A percentile compares a stretch with the other conserved stretches of the same genome.
Conservation (phyloP, 208 protist species). For the Chromosphaera perkinsii region DNA sequence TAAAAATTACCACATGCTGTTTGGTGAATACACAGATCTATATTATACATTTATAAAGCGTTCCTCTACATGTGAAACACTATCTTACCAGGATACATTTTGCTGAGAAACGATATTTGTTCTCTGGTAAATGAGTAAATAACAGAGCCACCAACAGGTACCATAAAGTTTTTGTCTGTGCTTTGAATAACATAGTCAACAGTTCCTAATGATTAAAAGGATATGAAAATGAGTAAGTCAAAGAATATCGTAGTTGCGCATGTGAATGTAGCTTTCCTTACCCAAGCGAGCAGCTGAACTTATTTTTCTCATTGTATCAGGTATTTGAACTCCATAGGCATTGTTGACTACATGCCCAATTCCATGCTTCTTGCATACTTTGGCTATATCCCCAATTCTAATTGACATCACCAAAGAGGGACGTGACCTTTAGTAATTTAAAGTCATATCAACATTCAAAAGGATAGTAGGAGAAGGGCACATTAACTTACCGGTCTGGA, state of each 20-base stretch:
- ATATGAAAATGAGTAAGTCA: not conserved
- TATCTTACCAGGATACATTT: slow-evolving; percentile 42
- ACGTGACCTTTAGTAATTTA: too few species aligned
- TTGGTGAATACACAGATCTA: not conserved
- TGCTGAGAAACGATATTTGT: slow-evolving; percentile 45
- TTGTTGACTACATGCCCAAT: slow-evolving; percentile 95
- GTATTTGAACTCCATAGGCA: slow-evolving; percentile 91
- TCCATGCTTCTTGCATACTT: slow-evolving; percentile 67
- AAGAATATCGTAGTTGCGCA: too few species aligned
- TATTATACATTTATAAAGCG: slow-evolving; percentile 1
- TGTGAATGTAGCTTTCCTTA: too few species aligned
- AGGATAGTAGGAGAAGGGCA: too few species aligned
- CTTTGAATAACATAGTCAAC: slow-evolving; percentile 90
- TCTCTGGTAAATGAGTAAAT: too few species aligned
- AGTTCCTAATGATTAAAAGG: slow-evolving; percentile 45
- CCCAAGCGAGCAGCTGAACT: too few species aligned
- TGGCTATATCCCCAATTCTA: slow-evolving; percentile 74
- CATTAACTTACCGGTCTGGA: slow-evolving; percentile 73
- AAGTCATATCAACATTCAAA: too few species aligned
- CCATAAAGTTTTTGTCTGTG: slow-evolving; percentile 97
- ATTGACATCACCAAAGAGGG: not conserved
- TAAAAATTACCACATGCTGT: slow-evolving; percentile 1
- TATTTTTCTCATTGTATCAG: slow-evolving; percentile 70
- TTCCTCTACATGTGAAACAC: too few species aligned
- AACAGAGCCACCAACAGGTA: slow-evolving; percentile 88